Percentiles rank a stretch among this genome's conserved stretches.
These are phyloP conservation scores for Suhomyces pyralidae DNA, from an alignment of 805 yeast species.

Conservation along the genomic window DNA sequence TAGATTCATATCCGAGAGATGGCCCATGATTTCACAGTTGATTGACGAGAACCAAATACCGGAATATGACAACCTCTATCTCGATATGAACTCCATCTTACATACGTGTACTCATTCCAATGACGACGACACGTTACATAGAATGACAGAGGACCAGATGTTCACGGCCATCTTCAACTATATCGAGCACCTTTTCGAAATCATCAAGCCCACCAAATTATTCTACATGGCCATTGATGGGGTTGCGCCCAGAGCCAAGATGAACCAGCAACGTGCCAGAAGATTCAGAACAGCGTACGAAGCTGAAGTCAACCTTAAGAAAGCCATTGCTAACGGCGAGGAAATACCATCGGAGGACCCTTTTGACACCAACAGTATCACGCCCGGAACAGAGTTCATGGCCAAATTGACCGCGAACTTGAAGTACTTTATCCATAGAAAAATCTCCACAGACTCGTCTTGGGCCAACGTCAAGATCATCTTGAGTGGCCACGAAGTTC, in stretches of 20 bases:
- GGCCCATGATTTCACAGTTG: conserved; percentile 92
- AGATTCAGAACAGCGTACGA: conserved; percentile 92
- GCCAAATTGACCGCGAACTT: conserved; percentile 77
- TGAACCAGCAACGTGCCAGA: conserved; percentile 97
- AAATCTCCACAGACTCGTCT: conserved; percentile 77
- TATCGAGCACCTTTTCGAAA: conserved; percentile 87
- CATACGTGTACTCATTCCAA: conserved; percentile 91
- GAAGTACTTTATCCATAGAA: conserved; percentile 84
- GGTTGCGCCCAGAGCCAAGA: conserved; percentile 97
- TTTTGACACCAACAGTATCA: conserved; percentile 88
- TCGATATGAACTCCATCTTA: conserved; percentile 96
- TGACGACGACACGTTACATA: conserved; percentile 55
- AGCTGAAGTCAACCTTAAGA: conserved; percentile 74
- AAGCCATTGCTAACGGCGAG: conserved; percentile 70
- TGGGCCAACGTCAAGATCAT: conserved; percentile 81
- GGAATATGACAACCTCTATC: conserved; percentile 89
- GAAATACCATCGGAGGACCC: conserved; percentile 80
- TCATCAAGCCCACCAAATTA: conserved; percentile 80
- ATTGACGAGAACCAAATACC: conserved; percentile 76
- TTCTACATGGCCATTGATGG: conserved; percentile 98
- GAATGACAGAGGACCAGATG: conserved; percentile 85
- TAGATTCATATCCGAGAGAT: conserved; percentile 95
- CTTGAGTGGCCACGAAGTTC: conserved; percentile 91
- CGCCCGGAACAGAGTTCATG: conserved; percentile 98
- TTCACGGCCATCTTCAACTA: conserved; percentile 90